Evolutionary conservation across 1,284 basidiomycete genomes (phyloP), one percentile per base, ranked within the genome.

Genomic region (Tilletiaria anomala): DNA sequence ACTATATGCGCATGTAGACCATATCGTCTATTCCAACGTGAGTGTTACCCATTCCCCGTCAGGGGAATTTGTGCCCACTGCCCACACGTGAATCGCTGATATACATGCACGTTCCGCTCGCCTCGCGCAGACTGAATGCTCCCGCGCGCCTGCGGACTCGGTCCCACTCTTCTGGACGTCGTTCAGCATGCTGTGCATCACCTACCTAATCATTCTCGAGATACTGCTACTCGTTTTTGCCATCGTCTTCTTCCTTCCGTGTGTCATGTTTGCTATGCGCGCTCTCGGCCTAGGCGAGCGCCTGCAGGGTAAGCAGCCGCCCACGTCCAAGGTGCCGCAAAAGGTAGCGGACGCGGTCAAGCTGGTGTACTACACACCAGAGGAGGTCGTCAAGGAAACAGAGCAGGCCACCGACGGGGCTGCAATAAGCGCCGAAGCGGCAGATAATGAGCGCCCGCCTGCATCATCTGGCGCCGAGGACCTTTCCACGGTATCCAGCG

Each of bases 201-300:
- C 51, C 17, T 61, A 61, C 37, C 29, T 58, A 36, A 45, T 57
- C 33, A 51, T 61, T 16, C 5, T 61, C 20, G 54, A 58, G 44
- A 44, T 61, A 37, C 43, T 45, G 5, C 18, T 59, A 32, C 47
- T 61, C 24, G 45, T 48, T 12, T 50, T 57, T 19, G 43, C 45
- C 10, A 44, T 56, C 36, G 50, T 57, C 16, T 61, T 58, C 40
- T 56, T 53, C 21, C 40, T 57, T 17, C 56, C 58, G n/a, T 23
- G 51, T 22, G 32, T 59, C 14, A 43, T 59, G 35, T 43, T 46
- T 41, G 36, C 53, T 5, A 29, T 61, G 35, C 49, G 58, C 12
- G 56, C 50, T 6, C 35, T 61, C 26, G 58, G 58, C 3, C 26
- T 58, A 5, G 35, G 23, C 4, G 41, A 53, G 18, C 22, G 54